Conservation (phyloP, 2,329 filamentous ascomycete genomes). For the Sporothrix brasiliensis region DNA sequence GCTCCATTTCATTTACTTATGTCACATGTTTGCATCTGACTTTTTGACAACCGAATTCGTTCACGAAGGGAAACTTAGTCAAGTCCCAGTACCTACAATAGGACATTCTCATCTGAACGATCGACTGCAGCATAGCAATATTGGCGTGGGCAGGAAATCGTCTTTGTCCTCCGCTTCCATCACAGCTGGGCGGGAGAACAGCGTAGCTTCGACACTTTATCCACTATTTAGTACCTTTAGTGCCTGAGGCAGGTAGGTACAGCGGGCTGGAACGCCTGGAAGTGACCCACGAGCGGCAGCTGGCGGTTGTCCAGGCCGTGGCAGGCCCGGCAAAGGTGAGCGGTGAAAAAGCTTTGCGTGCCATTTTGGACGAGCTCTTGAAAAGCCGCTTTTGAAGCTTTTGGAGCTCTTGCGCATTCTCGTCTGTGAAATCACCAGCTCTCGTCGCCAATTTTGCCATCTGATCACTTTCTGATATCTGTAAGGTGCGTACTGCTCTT, state of each 20-base stretch:
- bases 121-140: not conserved
- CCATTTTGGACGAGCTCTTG: not conserved
- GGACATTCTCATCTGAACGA: not conserved
- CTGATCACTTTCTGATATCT: not conserved
- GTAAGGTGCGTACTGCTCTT: conserved; percentile 19
- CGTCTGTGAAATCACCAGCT: not conserved
- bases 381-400: not conserved
- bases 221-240: not conserved
- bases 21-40: too few species aligned
- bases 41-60: too few species aligned
- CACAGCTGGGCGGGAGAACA: not conserved
- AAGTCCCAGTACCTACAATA: too few species aligned
- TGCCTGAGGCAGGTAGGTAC: conserved; percentile 16
- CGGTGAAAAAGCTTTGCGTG: not conserved
- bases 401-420: not conserved
- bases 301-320: not conserved
- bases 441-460: not conserved
- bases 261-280: not conserved
- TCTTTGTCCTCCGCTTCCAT: not conserved
- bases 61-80: too few species aligned
- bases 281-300: not conserved
- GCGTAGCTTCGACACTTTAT: not conserved
- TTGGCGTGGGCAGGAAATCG: not conserved
- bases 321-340: conserved; percentile 9
- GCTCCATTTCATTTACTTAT: too few species aligned